Percentiles rank a stretch among this genome's conserved stretches.
phyloP scores from a whole-genome alignment of 2,329 filamentous ascomycete genomes.

The Penicillium brevicompactum region DNA sequence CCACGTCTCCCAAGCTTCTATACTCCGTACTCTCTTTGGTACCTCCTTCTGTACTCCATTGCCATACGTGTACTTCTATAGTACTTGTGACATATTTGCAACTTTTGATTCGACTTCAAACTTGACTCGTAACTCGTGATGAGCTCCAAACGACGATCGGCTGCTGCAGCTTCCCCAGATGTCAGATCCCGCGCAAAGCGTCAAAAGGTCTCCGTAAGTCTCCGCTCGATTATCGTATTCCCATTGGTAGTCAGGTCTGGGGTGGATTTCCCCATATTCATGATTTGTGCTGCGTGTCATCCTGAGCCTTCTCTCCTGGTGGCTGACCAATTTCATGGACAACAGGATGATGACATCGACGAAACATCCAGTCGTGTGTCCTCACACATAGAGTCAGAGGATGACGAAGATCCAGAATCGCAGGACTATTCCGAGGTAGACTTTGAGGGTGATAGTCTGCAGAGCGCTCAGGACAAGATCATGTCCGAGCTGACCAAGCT shows the following conservation, averaged over 20 bases:
- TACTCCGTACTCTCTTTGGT: neutral
- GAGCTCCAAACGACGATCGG: slow-evolving; percentile 59
- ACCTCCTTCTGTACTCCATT: slow-evolving; percentile 1
- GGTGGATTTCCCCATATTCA: neutral
- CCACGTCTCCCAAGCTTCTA: neutral
- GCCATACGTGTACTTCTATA: neutral
- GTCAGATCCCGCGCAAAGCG: slow-evolving; percentile 59
- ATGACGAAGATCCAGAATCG: slow-evolving; percentile 8
- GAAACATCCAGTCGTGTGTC: slow-evolving; percentile 24
- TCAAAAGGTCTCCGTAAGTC: slow-evolving; percentile 61
- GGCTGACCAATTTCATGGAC: neutral
- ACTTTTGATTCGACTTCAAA: neutral
- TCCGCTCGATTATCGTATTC: neutral
- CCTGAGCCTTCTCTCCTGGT: neutral
- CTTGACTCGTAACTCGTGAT: slow-evolving; percentile 21
- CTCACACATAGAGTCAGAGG: slow-evolving; percentile 24
- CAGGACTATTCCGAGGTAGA: slow-evolving; percentile 56
- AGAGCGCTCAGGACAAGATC: slow-evolving; percentile 84
- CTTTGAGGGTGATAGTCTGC: slow-evolving; percentile 75
- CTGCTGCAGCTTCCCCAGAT: slow-evolving; percentile 51
- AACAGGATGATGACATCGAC: slow-evolving; percentile 21
- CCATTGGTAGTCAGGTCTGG: neutral
- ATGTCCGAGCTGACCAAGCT: slow-evolving; percentile 63
- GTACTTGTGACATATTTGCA: neutral
- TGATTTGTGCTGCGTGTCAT: neutral